These are phyloP conservation scores for Graphilbum fragrans DNA, from an alignment of 2,329 filamentous ascomycete genomes.

Conservation along the genomic window DNA sequence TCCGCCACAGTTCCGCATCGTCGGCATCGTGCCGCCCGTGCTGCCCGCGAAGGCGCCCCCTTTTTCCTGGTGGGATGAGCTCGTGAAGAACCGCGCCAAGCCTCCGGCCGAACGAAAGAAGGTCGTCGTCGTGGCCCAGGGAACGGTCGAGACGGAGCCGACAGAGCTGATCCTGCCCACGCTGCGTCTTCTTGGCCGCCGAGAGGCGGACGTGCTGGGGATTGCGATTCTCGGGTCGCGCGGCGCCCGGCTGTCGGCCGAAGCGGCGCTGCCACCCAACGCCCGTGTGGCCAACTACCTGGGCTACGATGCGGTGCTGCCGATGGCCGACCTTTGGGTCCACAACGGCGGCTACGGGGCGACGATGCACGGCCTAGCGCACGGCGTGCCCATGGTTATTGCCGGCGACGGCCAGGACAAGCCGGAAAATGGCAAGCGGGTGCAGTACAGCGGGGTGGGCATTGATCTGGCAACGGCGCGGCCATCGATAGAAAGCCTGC, in stretches of 20 bases:
- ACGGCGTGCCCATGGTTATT: conserved; percentile 26
- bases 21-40: conserved; percentile 19
- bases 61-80: conserved; percentile 21
- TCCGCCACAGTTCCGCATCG: conserved; percentile 20
- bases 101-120: conserved; percentile 12
- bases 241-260: conserved; percentile 15
- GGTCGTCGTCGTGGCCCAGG: conserved; percentile 25
- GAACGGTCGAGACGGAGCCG: conserved; percentile 25
- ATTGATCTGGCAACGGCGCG: conserved; percentile 17
- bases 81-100: conserved; percentile 14
- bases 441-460: conserved; percentile 21
- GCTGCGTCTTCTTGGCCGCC: conserved; percentile 17
- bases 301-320: conserved; percentile 24
- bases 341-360: conserved; percentile 29
- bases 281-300: conserved; percentile 23
- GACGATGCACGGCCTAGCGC: conserved; percentile 25
- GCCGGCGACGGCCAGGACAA: conserved; percentile 29
- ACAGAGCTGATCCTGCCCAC: conserved; percentile 25
- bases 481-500: conserved; percentile 16
- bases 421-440: conserved; percentile 22
- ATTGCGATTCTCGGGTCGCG: conserved; percentile 23
- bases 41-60: neutral
- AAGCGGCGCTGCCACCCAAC: conserved; percentile 15
- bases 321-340: conserved; percentile 23
- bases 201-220: conserved; percentile 16